phyloP scores from a whole-genome alignment of 164 flowering plant species.

The Hamamelis virginiana region DNA sequence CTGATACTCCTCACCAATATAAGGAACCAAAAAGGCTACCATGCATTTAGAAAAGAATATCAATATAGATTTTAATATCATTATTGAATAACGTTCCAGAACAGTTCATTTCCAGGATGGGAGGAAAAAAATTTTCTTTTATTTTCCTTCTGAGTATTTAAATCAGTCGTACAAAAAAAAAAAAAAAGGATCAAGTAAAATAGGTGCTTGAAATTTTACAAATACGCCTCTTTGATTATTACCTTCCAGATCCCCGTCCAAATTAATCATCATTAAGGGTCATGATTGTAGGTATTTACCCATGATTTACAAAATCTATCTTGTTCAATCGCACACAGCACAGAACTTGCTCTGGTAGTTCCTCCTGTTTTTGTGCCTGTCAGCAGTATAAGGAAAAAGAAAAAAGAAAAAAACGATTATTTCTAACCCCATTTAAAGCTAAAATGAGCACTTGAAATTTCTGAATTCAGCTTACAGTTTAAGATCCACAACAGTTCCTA shows the following conservation, averaged over 20 bases:
- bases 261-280: slow-evolving; percentile 15
- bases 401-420: neutral
- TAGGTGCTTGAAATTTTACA: neutral
- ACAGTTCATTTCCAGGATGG: no score
- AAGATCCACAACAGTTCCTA: no score
- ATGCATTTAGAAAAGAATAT: no score
- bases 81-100: no score
- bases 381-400: neutral
- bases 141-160: neutral
- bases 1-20: no score
- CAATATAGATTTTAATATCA: neutral
- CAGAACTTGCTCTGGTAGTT: slow-evolving; percentile 46
- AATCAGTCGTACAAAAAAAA: no score
- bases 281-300: slow-evolving; percentile 38
- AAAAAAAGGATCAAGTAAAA: neutral
- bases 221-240: neutral
- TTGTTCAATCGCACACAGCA: slow-evolving; percentile 41
- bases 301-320: slow-evolving; percentile 41
- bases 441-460: neutral
- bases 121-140: no score
- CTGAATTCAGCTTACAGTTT: no score
- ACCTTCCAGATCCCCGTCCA: neutral
- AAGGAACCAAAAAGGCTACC: no score
- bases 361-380: slow-evolving; percentile 55
- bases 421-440: neutral